Conservation (phyloP, 352 stramenopile species). For the Phytopythium delawarense region DNA sequence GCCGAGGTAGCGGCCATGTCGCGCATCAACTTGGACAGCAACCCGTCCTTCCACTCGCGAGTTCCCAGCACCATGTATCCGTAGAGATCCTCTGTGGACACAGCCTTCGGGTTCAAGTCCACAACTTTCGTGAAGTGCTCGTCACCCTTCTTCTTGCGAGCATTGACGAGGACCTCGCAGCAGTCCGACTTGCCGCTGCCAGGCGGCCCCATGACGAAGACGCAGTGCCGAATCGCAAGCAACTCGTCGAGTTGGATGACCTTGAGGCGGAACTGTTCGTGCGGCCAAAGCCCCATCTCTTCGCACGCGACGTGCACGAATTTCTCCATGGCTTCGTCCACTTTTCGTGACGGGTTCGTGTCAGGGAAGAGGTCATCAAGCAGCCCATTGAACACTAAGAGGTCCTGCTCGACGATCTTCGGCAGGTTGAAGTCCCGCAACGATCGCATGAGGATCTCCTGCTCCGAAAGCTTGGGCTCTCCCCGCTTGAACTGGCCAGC, state of each 20-base stretch:
- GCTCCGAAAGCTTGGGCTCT: conserved; percentile 89
- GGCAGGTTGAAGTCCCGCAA: conserved; percentile 96
- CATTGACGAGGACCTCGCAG: conserved; percentile 87
- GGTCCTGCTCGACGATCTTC: conserved; percentile 94
- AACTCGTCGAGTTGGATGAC: conserved; percentile 95
- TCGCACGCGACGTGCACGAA: conserved; percentile 89
- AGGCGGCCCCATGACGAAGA: conserved; percentile 94
- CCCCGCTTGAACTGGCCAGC: conserved; percentile 91
- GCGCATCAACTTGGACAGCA: conserved; percentile 94
- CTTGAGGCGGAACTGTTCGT: conserved; percentile 93
- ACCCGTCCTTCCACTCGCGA: conserved; percentile 94
- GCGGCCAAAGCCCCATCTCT: conserved; percentile 84
- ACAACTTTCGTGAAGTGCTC: conserved; percentile 63
- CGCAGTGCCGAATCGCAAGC: conserved; percentile 92
- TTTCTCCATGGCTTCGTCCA: conserved; percentile 89
- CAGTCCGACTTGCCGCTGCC: conserved; percentile 93
- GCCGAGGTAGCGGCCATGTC: conserved; percentile 71
- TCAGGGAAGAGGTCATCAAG: conserved; percentile 93
- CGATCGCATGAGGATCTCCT: conserved; percentile 91
- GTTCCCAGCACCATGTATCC: conserved; percentile 93
- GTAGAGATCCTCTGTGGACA: conserved; percentile 96
- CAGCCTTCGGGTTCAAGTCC: conserved; percentile 94
- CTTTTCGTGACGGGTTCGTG: conserved; percentile 82
- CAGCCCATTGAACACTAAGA: conserved; percentile 92
- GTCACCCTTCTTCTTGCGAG: conserved; percentile 72